Evolutionary conservation across 2,329 filamentous ascomycete genomes (phyloP).

Genomic region (Claviceps pazoutovae): DNA sequence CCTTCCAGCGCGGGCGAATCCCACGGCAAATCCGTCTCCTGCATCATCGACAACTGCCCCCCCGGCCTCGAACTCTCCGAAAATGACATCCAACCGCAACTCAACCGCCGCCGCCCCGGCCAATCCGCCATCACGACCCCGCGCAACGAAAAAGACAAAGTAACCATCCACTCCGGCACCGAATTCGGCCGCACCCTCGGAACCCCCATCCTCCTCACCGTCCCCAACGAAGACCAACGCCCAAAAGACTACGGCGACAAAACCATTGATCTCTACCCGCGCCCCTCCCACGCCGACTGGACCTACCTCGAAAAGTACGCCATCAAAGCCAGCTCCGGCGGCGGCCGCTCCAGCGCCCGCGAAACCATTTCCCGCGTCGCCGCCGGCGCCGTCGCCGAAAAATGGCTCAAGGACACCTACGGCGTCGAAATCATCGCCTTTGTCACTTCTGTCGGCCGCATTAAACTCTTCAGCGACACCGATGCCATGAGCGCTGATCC

Average conservation of each 20-base stretch:
- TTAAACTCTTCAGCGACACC: conserved; percentile 19
- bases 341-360: conserved; percentile 79
- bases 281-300: conserved; percentile 89
- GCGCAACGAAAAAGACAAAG: conserved; percentile 79
- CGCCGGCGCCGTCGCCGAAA: conserved; percentile 83
- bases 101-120: conserved; percentile 78
- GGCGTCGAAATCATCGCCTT: conserved; percentile 87
- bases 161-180: conserved; percentile 84
- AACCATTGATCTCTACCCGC: conserved; percentile 84
- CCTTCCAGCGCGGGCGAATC: conserved; percentile 40
- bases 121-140: conserved; percentile 86
- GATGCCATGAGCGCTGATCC: conserved; percentile 57
- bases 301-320: conserved; percentile 97
- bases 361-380: conserved; percentile 92
- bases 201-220: conserved; percentile 76
- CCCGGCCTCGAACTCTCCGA: conserved; percentile 78
- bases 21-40: conserved; percentile 84
- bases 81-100: conserved; percentile 82
- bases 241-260: conserved; percentile 81
- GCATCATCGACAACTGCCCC: conserved; percentile 86
- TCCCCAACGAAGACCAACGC: conserved; percentile 84
- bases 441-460: conserved; percentile 65
- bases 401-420: conserved; percentile 70
- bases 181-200: conserved; percentile 84
- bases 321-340: conserved; percentile 78